phyloP scores from a whole-genome alignment of 495 filamentous ascomycete genomes.

The Neurospora intermedia region DNA sequence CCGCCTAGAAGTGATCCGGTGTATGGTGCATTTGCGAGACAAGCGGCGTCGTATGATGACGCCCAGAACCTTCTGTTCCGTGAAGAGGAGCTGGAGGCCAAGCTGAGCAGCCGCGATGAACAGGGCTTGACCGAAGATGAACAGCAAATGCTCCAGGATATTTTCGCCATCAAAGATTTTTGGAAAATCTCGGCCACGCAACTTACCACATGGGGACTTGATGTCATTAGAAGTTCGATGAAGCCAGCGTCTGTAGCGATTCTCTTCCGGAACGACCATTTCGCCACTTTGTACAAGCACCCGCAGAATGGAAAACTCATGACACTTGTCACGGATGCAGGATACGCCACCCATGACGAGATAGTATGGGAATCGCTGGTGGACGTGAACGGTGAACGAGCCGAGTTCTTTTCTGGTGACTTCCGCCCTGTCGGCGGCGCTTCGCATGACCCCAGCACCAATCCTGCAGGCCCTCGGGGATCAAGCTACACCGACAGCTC shows the following conservation, averaged over 20 bases:
- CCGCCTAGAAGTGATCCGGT: conserved; percentile 51
- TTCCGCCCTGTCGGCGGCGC: conserved; percentile 69
- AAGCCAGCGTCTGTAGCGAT: conserved; percentile 71
- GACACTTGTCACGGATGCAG: conserved; percentile 83
- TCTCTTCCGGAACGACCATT: conserved; percentile 94
- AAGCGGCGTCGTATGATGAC: conserved; percentile 77
- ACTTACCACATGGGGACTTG: conserved; percentile 70
- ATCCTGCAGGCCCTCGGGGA: conserved; percentile 3
- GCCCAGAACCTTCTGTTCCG: conserved; percentile 77
- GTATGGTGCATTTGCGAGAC: conserved; percentile 55
- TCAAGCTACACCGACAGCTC: not conserved
- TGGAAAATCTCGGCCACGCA: conserved; percentile 72
- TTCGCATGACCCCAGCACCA: conserved; percentile 15
- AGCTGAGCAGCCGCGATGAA: conserved; percentile 43
- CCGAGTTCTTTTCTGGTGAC: conserved; percentile 82
- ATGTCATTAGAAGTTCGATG: conserved; percentile 53
- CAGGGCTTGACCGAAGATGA: conserved; percentile 52
- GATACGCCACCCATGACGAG: conserved; percentile 79
- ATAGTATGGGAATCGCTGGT: conserved; percentile 92
- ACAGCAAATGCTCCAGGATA: conserved; percentile 63
- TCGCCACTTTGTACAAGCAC: conserved; percentile 79
- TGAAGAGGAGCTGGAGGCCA: conserved; percentile 79
- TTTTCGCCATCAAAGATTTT: conserved; percentile 71
- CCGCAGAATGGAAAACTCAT: conserved; percentile 60
- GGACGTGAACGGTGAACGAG: conserved; percentile 73